A percentile compares a stretch with the other conserved stretches of the same genome.
phyloP scores from a whole-genome alignment of 805 yeast genomes.

The Kodamaea sagamina region DNA sequence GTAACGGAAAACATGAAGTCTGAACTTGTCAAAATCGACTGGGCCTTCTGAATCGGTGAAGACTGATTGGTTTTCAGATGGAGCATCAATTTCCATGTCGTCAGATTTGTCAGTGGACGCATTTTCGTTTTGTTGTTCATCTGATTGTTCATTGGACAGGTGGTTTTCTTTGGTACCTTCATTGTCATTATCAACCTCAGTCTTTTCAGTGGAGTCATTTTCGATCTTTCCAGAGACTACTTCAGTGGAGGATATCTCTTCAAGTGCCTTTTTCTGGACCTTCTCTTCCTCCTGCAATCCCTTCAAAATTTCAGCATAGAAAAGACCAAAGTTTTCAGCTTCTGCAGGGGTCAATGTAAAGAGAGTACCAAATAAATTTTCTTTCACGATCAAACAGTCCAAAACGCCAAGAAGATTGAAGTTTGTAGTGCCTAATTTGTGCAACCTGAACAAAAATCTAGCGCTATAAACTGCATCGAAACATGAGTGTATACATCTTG shows the following conservation, averaged over 20 bases:
- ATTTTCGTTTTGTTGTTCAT: too few relatives aligned
- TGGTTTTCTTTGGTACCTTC: constrained; percentile 10
- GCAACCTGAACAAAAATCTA: constrained; percentile 56
- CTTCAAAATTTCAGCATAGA: constrained; percentile 57
- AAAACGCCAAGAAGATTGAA: constrained; percentile 42
- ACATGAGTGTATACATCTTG: constrained; percentile 76
- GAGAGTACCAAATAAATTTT: constrained; percentile 56
- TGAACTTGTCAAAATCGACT: constrained; percentile 34
- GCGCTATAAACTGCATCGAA: constrained; percentile 77
- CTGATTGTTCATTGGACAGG: too few relatives aligned
- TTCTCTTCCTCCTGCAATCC: constrained; percentile 26
- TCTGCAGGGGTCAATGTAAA: constrained; percentile 74
- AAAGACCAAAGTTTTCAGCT: constrained; percentile 80
- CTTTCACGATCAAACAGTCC: constrained; percentile 49
- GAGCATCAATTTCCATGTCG: neutral
- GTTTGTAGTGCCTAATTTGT: constrained; percentile 32
- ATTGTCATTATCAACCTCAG: neutral
- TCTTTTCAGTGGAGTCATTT: too few relatives aligned
- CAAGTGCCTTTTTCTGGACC: too few relatives aligned
- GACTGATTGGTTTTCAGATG: neutral
- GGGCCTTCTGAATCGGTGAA: constrained; percentile 6
- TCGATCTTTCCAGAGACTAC: too few relatives aligned
- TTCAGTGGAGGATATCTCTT: too few relatives aligned
- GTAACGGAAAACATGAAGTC: constrained; percentile 52
- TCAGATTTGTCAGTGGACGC: too few relatives aligned